A percentile compares a stretch with the other conserved stretches of the same genome.
Evolutionary conservation across 176 grass and related monocot genomes (phyloP).

Genomic region (Neostapfia colusana): DNA sequence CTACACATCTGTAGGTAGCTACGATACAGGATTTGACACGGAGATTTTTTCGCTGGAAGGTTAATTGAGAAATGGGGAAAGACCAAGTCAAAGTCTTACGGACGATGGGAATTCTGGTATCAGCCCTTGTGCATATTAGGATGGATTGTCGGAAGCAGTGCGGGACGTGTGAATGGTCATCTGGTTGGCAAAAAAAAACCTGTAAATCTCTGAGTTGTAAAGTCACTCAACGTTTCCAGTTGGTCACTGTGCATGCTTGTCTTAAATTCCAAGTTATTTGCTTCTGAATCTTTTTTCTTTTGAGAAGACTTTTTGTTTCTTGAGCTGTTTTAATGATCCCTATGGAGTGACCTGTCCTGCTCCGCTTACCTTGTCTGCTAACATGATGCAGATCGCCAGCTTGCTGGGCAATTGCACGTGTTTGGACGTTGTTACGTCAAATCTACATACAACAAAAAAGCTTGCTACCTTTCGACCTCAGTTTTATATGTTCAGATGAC

Average conservation of each 20-base stretch:
- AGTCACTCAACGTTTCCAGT: background rate
- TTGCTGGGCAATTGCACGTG: too few relatives aligned
- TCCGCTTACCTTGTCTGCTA: background rate
- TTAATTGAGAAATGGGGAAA: conserved; percentile 24
- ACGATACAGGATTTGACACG: background rate
- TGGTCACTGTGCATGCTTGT: background rate
- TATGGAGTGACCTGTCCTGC: background rate
- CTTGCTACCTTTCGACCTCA: background rate
- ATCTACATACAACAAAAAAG: background rate
- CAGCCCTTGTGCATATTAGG: background rate
- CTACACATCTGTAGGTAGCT: background rate
- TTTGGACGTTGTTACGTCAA: background rate
- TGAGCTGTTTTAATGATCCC: background rate
- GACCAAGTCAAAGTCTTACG: background rate
- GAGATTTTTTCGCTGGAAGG: background rate
- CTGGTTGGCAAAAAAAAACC: conserved; percentile 5
- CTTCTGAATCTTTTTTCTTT: too few relatives aligned
- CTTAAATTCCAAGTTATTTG: background rate
- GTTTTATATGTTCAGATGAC: conserved; percentile 11
- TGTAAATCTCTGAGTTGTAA: conserved; percentile 31
- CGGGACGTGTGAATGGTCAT: conserved; percentile 25
- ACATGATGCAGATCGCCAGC: background rate
- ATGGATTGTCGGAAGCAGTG: conserved; percentile 28
- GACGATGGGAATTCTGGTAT: background rate
- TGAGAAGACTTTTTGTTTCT: background rate